phyloP scores from a whole-genome alignment of 306 rosid species.

The Phaseolus lunatus region DNA sequence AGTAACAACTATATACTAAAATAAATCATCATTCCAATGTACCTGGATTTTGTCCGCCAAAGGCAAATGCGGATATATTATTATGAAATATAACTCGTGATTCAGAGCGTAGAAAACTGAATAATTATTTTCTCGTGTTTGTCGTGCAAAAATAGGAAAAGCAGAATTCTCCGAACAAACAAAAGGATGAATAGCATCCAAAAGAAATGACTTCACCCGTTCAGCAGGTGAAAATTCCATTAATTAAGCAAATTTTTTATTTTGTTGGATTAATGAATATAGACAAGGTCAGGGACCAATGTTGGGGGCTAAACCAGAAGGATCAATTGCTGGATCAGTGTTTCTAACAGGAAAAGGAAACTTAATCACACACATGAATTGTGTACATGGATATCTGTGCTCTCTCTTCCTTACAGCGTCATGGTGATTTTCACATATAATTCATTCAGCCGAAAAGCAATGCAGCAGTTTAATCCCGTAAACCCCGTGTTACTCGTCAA shows the following conservation, averaged over 20 bases:
- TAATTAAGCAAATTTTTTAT: neutral
- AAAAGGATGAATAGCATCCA: constrained; percentile 3
- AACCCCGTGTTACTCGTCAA: constrained; percentile 3
- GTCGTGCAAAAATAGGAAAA: neutral
- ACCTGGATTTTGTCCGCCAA: constrained; percentile 1
- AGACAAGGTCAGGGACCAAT: neutral
- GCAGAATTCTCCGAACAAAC: neutral
- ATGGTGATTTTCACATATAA: neutral
- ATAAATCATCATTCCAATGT: neutral
- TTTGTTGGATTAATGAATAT: neutral
- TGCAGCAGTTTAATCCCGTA: constrained; percentile 23
- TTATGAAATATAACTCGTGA: neutral
- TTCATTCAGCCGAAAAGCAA: constrained; percentile 4
- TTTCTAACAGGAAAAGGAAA: neutral
- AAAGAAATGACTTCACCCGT: neutral
- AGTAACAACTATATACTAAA: neutral
- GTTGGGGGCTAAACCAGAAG: neutral
- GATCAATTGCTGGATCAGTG: neutral
- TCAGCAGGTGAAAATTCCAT: neutral
- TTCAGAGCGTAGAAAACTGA: neutral
- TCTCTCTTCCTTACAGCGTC: neutral
- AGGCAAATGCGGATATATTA: neutral
- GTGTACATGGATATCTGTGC: neutral
- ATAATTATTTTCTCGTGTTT: neutral
- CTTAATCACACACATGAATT: neutral